Base-by-base conservation (phyloP, 208 protist genomes). In the Zelonia costaricensis region DNA sequence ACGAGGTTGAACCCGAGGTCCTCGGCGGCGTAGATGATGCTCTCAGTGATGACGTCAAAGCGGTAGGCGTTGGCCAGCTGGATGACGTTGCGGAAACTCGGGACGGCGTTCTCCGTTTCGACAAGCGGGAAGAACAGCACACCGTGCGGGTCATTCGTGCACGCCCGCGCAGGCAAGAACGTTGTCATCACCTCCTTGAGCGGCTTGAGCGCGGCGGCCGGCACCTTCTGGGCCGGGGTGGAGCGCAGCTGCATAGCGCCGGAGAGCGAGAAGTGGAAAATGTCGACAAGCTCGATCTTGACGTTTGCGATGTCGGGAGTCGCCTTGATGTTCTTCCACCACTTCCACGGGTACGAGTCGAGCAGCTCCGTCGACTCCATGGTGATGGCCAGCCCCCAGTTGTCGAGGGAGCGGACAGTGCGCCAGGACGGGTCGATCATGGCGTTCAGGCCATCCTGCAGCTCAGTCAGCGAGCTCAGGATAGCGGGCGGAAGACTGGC, bases 271-370 rank as follows among this genome's bases (percentile, higher is more conserved):
- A 97, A 97, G 73, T 97, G 92, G 9, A 97, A 55, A 51, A 97
- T 97, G 68, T 97, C 92, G 5, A 92, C 86, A 8, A 97, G 74
- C 61, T 97, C 88, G 63, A 97, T 93, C 55, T 84, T 90, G 36
- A 97, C 81, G 66, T 97, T 97, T 10, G 84, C 72, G 44, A 94
- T 42, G 56, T 97, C 92, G 2, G 81, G 70, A 18, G 60, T 62
- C 4, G 76, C 84, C 31, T 80, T 82, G 38, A 93, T 44, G 68
- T 94, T 97, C 65, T 97, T 97, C 92, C 92, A 97, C 92, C 92
- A 97, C 74, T 97, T 97, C 89, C 92, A 97, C 43, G 92, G 89
- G 69, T 97, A 97, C 9, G 89, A 95, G 69, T 97, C 92, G 12
- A 97, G 74, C 28, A 97, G 71, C 67, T 97, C 88, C 1, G 82